A percentile compares a stretch with the other conserved stretches of the same genome.
Evolutionary conservation across 495 filamentous ascomycete species (phyloP).

Genomic region (Aeminium ludgeri): DNA sequence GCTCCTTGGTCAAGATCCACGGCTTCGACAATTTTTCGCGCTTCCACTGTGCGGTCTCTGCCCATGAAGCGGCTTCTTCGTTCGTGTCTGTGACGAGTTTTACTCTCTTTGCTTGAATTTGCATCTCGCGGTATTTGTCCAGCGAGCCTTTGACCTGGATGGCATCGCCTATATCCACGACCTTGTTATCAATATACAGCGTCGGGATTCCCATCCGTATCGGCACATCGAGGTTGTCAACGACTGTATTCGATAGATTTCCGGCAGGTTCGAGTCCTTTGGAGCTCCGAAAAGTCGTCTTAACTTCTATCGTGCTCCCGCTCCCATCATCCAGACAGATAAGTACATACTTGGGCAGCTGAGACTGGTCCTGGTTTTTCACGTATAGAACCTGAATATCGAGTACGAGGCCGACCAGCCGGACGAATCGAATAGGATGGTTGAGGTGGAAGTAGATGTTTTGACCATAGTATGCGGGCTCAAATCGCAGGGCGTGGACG

Average conservation of each 20-base stretch:
- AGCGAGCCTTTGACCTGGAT: conserved; percentile 67
- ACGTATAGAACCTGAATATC: conserved; percentile 41
- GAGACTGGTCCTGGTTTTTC: conserved; percentile 4
- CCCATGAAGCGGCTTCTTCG: conserved; percentile 63
- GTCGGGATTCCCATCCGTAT: conserved; percentile 13
- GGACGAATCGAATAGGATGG: conserved; percentile 78
- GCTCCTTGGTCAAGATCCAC: conserved; percentile 43
- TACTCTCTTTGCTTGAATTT: conserved; percentile 56
- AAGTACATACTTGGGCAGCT: conserved; percentile 33
- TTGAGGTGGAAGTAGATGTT: conserved; percentile 65
- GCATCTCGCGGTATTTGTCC: conserved; percentile 41
- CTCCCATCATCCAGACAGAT: conserved; percentile 76
- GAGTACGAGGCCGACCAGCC: conserved; percentile 58
- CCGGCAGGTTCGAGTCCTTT: conserved; percentile 4
- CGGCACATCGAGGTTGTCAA: conserved; percentile 19
- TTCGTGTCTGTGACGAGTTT: conserved; percentile 24
- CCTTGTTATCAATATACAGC: conserved; percentile 15
- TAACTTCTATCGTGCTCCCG: conserved; percentile 54
- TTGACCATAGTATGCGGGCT: conserved; percentile 52
- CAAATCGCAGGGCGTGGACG: conserved; percentile 41
- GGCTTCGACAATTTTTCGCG: conserved; percentile 46
- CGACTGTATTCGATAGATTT: conserved; percentile 13
- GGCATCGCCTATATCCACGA: conserved; percentile 41
- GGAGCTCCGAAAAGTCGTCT: conserved; percentile 15
- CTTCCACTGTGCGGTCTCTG: conserved; percentile 44